Evolutionary conservation across 2,329 filamentous ascomycete genomes (phyloP), one percentile per base, ranked within the genome.

Genomic region (Beauveria sp.): DNA sequence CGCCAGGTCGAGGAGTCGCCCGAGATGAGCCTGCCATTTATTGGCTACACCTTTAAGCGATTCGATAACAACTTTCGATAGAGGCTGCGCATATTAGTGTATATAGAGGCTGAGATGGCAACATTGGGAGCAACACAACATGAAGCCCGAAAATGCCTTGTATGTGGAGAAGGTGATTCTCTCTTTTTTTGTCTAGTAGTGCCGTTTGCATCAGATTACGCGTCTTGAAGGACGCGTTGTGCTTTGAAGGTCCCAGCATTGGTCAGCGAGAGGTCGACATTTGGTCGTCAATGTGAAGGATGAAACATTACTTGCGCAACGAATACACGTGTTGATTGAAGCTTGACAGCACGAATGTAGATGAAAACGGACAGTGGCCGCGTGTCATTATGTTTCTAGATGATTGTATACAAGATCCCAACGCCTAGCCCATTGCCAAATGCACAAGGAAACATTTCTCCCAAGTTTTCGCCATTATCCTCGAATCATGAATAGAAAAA

Each of bases 1-100:
- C 72, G 71, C 45, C 75, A 75, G 65, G 80, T 83, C 10, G 90
- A 93, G 68, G 90, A 96, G 73, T 88, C 91, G 66, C 91, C 93
- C 3, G 93, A 96, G 77, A 93, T 97, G 86, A 96, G 90, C 77
- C 78, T 99, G 77, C 95, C 95, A 3, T 99, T 77, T 64, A 77
- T 77, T 62, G 76, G 76, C 46, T 77, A 77, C 68, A 78, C 95
- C 9, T 99, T 97, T 81, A 99, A 98, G 85, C 90, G 95, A 65
- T 99, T 99, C 69, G 85, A 88, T 75, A 86, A 86, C 76, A 87
- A 86, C 79, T 87, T 85, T 74, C 80, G 84, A 69, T 87, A 73
- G 48, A 77, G 69, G 51, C 43, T 56, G 53, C 31, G 43, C 43
- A 12, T 40, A 18, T 49, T 50, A 28, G 18, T 42, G 51, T 55